phyloP scores from a whole-genome alignment of 768 basidiomycete species.

The Gymnopilus junonius region DNA sequence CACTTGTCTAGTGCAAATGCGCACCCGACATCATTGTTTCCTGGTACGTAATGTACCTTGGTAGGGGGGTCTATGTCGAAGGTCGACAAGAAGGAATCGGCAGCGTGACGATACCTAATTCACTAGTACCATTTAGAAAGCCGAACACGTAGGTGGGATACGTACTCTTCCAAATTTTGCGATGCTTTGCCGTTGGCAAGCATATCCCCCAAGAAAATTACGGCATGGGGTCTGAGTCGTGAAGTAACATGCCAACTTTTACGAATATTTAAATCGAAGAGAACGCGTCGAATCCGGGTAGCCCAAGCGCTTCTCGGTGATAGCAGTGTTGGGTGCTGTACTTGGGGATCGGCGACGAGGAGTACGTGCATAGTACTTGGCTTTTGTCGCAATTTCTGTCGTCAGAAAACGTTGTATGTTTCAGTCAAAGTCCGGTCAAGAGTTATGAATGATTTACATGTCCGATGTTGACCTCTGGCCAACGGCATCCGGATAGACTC shows the following conservation, averaged over 20 bases:
- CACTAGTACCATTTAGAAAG: not conserved
- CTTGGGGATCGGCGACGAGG: conserved; percentile 71
- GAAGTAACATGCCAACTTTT: conserved; percentile 73
- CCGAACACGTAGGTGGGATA: not conserved
- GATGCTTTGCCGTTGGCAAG: conserved; percentile 65
- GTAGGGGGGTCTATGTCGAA: conserved; percentile 49
- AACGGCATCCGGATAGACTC: conserved; percentile 60
- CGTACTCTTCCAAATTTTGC: conserved; percentile 46
- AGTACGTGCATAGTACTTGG: conserved; percentile 57
- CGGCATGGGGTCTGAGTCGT: conserved; percentile 59
- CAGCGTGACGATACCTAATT: conserved; percentile 64
- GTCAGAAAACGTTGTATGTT: not conserved
- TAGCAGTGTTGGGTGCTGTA: conserved; percentile 45
- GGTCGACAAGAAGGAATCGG: conserved; percentile 61
- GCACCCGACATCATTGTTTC: conserved; percentile 83
- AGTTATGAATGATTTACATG: conserved; percentile 19
- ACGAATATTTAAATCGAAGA: conserved; percentile 63
- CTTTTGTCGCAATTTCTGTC: conserved; percentile 7
- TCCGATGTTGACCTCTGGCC: conserved; percentile 51
- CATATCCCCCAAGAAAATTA: conserved; percentile 83
- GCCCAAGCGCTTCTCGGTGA: conserved; percentile 47
- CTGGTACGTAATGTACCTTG: conserved; percentile 64
- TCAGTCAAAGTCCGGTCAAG: not conserved
- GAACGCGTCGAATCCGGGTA: conserved; percentile 42
- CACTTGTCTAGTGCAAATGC: conserved; percentile 14